Evolutionary conservation across 225 moss, liverwort and hornwort species (phyloP).

Genomic region (Pseudisothecium myosuroides): DNA sequence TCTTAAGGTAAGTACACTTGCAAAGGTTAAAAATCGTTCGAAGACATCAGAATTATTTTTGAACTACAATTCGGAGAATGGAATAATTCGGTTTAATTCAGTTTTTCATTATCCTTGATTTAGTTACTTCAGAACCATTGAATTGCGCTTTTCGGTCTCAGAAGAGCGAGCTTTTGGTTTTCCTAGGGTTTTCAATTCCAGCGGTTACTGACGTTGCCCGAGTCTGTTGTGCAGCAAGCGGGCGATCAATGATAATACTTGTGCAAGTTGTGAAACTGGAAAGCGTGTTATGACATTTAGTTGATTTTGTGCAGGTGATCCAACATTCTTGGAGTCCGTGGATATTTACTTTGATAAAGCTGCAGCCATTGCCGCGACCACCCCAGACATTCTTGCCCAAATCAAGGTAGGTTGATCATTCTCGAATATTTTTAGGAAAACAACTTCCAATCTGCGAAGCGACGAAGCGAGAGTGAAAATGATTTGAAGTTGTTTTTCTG

Average conservation of each 20-base stretch:
- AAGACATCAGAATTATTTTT: neutral
- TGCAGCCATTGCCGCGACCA: conserved; percentile 54
- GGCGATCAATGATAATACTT: neutral
- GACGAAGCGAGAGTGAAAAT: neutral
- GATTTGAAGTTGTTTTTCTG: neutral
- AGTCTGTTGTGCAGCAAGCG: conserved; percentile 2
- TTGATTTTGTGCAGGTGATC: conserved; percentile 51
- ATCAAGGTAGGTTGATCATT: conserved; percentile 46
- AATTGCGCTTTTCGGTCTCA: neutral
- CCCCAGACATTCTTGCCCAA: conserved; percentile 75
- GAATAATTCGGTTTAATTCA: neutral
- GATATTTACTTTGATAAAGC: conserved; percentile 79
- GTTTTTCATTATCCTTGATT: neutral
- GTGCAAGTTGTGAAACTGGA: neutral
- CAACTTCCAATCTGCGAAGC: neutral
- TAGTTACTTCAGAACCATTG: neutral
- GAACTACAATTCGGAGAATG: neutral
- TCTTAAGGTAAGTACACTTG: neutral
- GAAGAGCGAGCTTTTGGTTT: neutral
- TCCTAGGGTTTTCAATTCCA: neutral
- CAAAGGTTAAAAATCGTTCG: neutral
- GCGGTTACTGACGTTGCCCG: neutral
- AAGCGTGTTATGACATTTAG: neutral
- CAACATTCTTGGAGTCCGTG: conserved; percentile 75
- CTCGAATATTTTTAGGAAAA: neutral